Evolutionary conservation across 148 eudicot genomes (phyloP), one percentile per base, ranked within the genome.

Genomic region (Silene latifolia): DNA sequence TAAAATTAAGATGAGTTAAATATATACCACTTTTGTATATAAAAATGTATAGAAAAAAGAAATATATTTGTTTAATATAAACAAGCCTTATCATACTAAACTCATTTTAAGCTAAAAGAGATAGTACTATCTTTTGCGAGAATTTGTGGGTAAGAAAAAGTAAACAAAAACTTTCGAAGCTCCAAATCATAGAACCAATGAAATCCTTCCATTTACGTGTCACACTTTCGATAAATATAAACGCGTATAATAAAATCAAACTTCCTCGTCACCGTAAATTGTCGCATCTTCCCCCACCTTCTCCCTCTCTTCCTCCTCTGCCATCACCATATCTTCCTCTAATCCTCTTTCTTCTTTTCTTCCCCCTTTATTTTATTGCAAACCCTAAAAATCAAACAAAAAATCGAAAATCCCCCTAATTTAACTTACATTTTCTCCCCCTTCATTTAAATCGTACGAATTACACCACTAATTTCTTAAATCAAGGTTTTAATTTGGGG

Each of bases 201-300:
- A 75, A 21, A 60, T 19, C 20, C 10, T 14, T 44, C 60, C 76
- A 17, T 72, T 42, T 61, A 76, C 76, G 79, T 75, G 72, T 23
- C 67, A n/a, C 27, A 57, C 61, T 8, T 47, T 35, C 4, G 3
- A 39, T 39, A 39, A 39, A 14, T 25, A 32, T 29, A 14, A 35
- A 74, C 74, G 74, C 74, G 77, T 69, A 68, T 20, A 29, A 19
- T 39, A 39, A 39, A 47, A 61, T 67, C 61, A 63, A 63, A 24
- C 5, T 2, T 75, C 66, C 57, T 48, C 19, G 46, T 74, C 75
- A 47, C 17, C 75, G 44, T 56, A 29, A 24, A 56, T 63, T 80
- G 69, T 57, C 72, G 39, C 23, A 21, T 53, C 69, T 48, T 20
- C 39, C n/a, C 35, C 44, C 44, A 39, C 44, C 44, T 39, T 39